Evolutionary conservation across 495 filamentous ascomycete genomes (phyloP).

Genomic region (Xylaria castorea): DNA sequence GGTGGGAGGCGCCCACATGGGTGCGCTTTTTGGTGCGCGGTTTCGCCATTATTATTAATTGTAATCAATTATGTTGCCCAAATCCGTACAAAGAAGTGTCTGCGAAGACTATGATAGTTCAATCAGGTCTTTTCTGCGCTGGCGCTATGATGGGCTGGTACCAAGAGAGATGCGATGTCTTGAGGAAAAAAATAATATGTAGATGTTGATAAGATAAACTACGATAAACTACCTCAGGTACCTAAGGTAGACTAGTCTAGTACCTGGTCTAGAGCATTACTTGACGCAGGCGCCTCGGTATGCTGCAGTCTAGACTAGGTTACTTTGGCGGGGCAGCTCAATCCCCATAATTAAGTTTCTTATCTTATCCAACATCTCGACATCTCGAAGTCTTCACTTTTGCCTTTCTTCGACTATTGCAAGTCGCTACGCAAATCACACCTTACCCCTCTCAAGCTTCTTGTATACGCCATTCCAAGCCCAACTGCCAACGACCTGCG

Average conservation of each 20-base stretch:
- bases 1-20: constrained; percentile 74
- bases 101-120: background rate
- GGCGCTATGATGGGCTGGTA: background rate
- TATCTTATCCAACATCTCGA: constrained; percentile 22
- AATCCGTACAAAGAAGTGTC: background rate
- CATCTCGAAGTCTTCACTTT: background rate
- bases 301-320: background rate
- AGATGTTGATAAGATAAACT: constrained; percentile 29
- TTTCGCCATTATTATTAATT: constrained; percentile 69
- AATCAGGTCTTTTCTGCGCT: background rate
- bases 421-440: background rate
- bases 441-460: background rate
- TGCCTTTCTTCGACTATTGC: background rate
- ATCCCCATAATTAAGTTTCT: constrained; percentile 8
- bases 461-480: background rate
- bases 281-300: background rate
- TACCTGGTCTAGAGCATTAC: background rate
- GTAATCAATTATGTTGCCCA: background rate
- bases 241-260: background rate
- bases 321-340: constrained; percentile 3
- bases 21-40: constrained; percentile 88
- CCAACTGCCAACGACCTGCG: background rate
- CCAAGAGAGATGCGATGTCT: background rate
- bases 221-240: background rate
- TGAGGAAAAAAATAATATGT: constrained; percentile 24